Percentiles rank a stretch among this genome's conserved stretches.
phyloP scores from a whole-genome alignment of 352 stramenopile genomes.

The Pythium apleroticum region DNA sequence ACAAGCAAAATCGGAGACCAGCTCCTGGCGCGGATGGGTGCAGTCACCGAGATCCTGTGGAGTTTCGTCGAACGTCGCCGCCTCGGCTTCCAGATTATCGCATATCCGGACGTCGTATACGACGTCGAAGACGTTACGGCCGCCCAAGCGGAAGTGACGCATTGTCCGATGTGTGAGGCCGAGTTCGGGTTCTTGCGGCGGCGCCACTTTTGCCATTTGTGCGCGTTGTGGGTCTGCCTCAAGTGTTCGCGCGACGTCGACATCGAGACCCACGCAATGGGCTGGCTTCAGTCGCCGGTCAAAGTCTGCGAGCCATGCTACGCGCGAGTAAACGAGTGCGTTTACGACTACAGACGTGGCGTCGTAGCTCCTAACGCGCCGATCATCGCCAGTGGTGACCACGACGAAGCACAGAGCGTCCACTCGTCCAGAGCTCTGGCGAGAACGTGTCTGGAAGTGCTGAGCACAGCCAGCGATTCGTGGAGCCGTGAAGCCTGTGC shows the following conservation, averaged over 20 bases:
- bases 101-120: conserved; percentile 28
- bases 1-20: conserved; percentile 35
- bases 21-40: conserved; percentile 36
- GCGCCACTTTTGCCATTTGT: conserved; percentile 57
- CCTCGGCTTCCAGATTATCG: conserved; percentile 49
- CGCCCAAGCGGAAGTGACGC: conserved; percentile 14
- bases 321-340: conserved; percentile 45
- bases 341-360: conserved; percentile 33
- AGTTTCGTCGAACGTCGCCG: conserved; percentile 47
- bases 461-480: not conserved
- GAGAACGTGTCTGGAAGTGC: conserved; percentile 1
- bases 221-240: conserved; percentile 49
- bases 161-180: conserved; percentile 42
- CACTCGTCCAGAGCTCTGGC: not conserved
- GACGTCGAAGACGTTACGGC: conserved; percentile 8
- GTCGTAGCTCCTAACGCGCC: not conserved
- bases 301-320: conserved; percentile 53
- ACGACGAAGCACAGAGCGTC: not conserved
- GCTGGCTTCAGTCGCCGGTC: conserved; percentile 35
- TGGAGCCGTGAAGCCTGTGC: not conserved
- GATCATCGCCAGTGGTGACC: not conserved
- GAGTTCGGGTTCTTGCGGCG: conserved; percentile 50
- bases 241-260: conserved; percentile 51
- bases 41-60: conserved; percentile 4
- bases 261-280: conserved; percentile 41